Evolutionary conservation across 805 yeast genomes (phyloP).

Genomic region (Starmerella scarabaei): DNA sequence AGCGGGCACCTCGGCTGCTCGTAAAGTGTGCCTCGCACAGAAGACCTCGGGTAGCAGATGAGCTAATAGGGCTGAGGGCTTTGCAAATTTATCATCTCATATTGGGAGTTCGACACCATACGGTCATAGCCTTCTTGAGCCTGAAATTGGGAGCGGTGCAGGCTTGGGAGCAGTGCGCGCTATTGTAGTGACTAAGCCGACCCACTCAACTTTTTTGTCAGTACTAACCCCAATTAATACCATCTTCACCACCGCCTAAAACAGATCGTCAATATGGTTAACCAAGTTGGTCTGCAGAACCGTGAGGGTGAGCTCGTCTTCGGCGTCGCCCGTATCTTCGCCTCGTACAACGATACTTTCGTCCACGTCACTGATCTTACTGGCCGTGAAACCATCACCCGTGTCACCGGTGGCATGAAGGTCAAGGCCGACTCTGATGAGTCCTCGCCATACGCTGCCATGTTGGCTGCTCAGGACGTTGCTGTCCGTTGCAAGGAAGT

Average conservation of each 20-base stretch:
- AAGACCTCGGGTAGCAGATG: too few species aligned
- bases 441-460: slow-evolving; percentile 99
- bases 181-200: slow-evolving; percentile 15
- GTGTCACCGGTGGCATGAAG: slow-evolving; percentile 99
- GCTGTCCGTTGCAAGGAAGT: slow-evolving; percentile 99
- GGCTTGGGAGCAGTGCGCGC: too few species aligned
- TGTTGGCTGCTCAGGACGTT: slow-evolving; percentile 99
- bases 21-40: too few species aligned
- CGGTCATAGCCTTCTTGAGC: too few species aligned
- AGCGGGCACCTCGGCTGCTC: too few species aligned
- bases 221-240: slow-evolving; percentile 1
- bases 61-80: too few species aligned
- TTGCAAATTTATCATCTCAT: too few species aligned
- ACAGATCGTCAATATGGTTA: slow-evolving; percentile 11
- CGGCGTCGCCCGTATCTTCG: slow-evolving; percentile 99
- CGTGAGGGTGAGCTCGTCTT: slow-evolving; percentile 97
- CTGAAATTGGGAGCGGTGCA: too few species aligned
- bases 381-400: slow-evolving; percentile 99
- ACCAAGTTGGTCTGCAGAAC: slow-evolving; percentile 66
- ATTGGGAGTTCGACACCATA: too few species aligned
- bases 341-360: slow-evolving; percentile 99
- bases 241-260: slow-evolving; percentile 10
- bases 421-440: slow-evolving; percentile 99
- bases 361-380: slow-evolving; percentile 98
- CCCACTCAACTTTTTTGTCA: slow-evolving; percentile 19